Percentiles rank a stretch among this genome's conserved stretches.
Evolutionary conservation across 1,284 basidiomycete genomes (phyloP).

Genomic region (Ceratobasidium sp.): DNA sequence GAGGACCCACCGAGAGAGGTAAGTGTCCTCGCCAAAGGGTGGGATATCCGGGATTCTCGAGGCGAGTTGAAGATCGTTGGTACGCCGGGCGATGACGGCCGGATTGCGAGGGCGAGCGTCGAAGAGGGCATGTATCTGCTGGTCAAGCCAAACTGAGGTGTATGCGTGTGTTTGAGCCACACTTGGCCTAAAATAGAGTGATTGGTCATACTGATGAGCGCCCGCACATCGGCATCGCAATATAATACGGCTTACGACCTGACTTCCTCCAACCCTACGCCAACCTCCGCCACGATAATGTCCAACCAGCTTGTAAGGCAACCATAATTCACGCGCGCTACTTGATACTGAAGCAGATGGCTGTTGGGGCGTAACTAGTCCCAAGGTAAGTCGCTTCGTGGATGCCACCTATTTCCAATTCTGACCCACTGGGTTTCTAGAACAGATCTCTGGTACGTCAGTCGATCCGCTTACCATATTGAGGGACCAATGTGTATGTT

Average conservation of each 20-base stretch:
- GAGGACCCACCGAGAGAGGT: conserved; percentile 15
- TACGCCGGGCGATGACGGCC: background rate
- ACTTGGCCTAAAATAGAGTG: background rate
- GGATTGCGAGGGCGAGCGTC: conserved; percentile 12
- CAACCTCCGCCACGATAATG: conserved; percentile 21
- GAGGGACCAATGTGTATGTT: background rate
- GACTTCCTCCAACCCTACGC: background rate
- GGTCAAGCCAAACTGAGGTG: conserved; percentile 4
- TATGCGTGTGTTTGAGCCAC: background rate
- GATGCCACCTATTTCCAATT: conserved; percentile 6
- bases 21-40: background rate
- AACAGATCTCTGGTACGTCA: conserved; percentile 44
- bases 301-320: conserved; percentile 41
- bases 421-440: conserved; percentile 37
- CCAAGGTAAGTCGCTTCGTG: conserved; percentile 25
- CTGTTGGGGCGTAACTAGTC: conserved; percentile 9
- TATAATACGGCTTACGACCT: conserved; percentile 7
- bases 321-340: background rate
- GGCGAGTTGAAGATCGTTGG: conserved; percentile 14
- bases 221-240: conserved; percentile 21
- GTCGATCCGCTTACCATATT: background rate
- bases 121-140: conserved; percentile 8
- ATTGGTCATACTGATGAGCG: conserved; percentile 10
- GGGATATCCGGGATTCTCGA: background rate
- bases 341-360: background rate